A percentile compares a stretch with the other conserved stretches of the same genome.
Evolutionary conservation across 352 stramenopile species (phyloP).

Genomic region (Globisporangium spinosum): DNA sequence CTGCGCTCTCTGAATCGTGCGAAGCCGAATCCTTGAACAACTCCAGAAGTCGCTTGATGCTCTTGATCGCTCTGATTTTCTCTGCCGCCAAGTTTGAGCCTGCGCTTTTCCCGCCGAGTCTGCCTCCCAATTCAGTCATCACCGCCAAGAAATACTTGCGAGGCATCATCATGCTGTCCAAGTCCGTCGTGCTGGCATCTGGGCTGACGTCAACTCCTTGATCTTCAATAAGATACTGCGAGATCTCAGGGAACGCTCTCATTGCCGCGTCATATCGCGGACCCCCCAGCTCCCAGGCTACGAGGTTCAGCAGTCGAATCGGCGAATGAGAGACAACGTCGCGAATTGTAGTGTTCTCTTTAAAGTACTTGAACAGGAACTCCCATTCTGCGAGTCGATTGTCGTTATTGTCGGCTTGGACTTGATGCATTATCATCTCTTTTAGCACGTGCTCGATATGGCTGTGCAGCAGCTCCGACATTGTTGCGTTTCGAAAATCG

Average conservation of each 20-base stretch:
- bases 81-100: constrained; percentile 24
- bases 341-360: constrained; percentile 50
- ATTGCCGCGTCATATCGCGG: constrained; percentile 46
- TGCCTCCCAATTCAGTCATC: constrained; percentile 77
- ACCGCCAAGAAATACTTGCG: constrained; percentile 77
- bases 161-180: constrained; percentile 49
- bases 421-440: constrained; percentile 63
- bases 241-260: constrained; percentile 52
- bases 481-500: constrained; percentile 22
- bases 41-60: constrained; percentile 65
- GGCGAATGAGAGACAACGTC: constrained; percentile 57
- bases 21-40: constrained; percentile 40
- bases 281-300: constrained; percentile 68
- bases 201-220: constrained; percentile 21
- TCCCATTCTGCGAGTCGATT: constrained; percentile 59
- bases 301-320: constrained; percentile 50
- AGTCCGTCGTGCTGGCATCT: constrained; percentile 20
- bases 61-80: constrained; percentile 67
- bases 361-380: constrained; percentile 67
- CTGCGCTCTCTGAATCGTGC: constrained; percentile 25
- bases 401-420: constrained; percentile 44
- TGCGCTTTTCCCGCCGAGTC: constrained; percentile 42
- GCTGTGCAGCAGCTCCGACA: constrained; percentile 41
- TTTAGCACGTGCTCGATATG: constrained; percentile 56
- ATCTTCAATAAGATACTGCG: constrained; percentile 39